Base-by-base conservation (phyloP, 495 filamentous ascomycete species). In the Hypoxylon perforatum region DNA sequence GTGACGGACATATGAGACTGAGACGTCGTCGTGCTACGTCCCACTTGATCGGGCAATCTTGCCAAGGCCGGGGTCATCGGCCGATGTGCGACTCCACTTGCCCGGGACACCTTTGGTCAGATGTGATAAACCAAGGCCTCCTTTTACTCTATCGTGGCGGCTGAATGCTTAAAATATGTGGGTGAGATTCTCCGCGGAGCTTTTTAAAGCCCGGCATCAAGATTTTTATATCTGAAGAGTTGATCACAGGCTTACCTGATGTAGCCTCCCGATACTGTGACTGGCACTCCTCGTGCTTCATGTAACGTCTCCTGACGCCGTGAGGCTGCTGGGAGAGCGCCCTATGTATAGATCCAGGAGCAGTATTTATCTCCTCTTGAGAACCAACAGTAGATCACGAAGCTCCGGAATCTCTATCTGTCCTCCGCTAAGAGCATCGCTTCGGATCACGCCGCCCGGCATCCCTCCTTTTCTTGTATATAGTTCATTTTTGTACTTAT, bases 271-370 rank as follows among this genome's bases (percentile, higher is more conserved):
- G 30, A 41, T 41, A 60, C 12, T 39, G 14, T 54, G 57, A 70
- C 62, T 56, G 44, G 54, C 44, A 39, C 56, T 47, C 53, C 61
- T 49, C 50, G 70, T 63, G 62, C 51, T 49, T 45, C 58, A 67
- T 72, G 72, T 73, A 73, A 72, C 69, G 72, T 73, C 65, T 70
- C 70, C 57, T 70, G 63, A 63, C 21, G 57, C 63, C 45, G 39
- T 58, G 50, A 45, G 44, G 45, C 48, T 50, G 45, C 15, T 61
- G 14, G 48, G 11, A 28, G 33, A 25, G n/a, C 46, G 14, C 17
- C n/a, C 19, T 35, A 25, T 33, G n/a, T 60, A 30, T 28, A 1
- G 6, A 53, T 25, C 57, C 17, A 35, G 57, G 21, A 9, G 30
- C 39, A 18, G 50, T 38, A 59, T 57, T 35, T 23, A 28, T 64